A percentile compares a stretch with the other conserved stretches of the same genome.
Evolutionary conservation across 805 yeast genomes (phyloP).

Genomic region (Saccharomycopsis babjevae): DNA sequence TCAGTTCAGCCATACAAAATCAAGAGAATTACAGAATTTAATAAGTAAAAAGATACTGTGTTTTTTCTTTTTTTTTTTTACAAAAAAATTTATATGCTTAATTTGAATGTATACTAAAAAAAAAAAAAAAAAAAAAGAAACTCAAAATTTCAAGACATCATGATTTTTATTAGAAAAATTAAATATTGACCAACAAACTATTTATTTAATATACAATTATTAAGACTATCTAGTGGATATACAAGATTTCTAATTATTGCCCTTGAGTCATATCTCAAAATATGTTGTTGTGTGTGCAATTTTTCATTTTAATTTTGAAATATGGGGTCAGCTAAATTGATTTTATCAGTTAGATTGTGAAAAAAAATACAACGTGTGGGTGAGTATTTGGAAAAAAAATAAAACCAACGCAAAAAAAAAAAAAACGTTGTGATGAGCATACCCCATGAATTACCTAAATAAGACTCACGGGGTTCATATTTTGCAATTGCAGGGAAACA

Average conservation of each 20-base stretch:
- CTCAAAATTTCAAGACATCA: background rate
- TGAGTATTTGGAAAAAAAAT: conserved; percentile 29
- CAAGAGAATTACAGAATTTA: too few species aligned
- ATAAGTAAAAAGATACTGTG: background rate
- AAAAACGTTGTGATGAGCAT: too few species aligned
- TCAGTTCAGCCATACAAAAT: too few species aligned
- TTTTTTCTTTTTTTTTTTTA: background rate
- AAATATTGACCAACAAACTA: background rate
- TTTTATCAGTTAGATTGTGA: background rate
- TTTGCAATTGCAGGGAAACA: too few species aligned
- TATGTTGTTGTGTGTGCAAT: background rate
- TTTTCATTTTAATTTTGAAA: background rate
- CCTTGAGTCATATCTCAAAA: too few species aligned
- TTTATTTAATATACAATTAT: too few species aligned
- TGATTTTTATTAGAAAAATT: too few species aligned
- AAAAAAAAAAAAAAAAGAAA: background rate
- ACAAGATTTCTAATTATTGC: too few species aligned
- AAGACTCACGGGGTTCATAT: too few species aligned
- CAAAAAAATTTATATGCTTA: background rate
- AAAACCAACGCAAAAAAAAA: background rate
- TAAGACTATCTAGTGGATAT: too few species aligned
- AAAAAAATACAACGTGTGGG: conserved; percentile 22
- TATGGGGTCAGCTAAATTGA: background rate
- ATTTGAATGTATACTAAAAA: background rate
- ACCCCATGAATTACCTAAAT: too few species aligned